Evolutionary conservation across 2,329 filamentous ascomycete genomes (phyloP).

Genomic region (Fusarium nurragi): DNA sequence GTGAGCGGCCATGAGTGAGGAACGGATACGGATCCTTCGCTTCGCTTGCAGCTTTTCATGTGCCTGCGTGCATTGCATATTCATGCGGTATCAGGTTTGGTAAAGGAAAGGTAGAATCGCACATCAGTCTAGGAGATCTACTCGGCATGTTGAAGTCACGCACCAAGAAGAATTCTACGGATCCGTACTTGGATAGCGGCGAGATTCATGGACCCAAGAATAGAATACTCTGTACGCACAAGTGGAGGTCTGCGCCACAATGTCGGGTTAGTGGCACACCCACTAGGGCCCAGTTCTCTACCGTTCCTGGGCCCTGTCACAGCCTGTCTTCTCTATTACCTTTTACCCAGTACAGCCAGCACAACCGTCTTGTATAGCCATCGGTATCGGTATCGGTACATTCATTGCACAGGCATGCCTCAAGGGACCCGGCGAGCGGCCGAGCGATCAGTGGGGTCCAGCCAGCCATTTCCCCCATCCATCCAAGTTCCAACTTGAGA

Average conservation of each 20-base stretch:
- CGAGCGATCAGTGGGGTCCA: conserved; percentile 40
- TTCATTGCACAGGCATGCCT: conserved; percentile 33
- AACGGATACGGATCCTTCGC: conserved; percentile 19
- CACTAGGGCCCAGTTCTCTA: conserved; percentile 7
- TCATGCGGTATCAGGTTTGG: conserved; percentile 17
- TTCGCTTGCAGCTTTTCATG: conserved; percentile 12
- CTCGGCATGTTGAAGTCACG: neutral
- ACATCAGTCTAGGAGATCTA: conserved; percentile 15
- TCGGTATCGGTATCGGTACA: conserved; percentile 42
- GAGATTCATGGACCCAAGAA: conserved; percentile 39
- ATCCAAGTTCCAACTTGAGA: conserved; percentile 2
- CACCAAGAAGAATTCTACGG: neutral
- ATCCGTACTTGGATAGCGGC: conserved; percentile 6
- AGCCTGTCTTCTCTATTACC: conserved; percentile 13
- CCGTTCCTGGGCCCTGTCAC: conserved; percentile 24
- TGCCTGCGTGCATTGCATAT: conserved; percentile 26
- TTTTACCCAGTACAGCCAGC: conserved; percentile 27
- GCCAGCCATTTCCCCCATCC: conserved; percentile 10
- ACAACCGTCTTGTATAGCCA: neutral
- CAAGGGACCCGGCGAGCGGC: conserved; percentile 19
- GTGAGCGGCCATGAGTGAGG: conserved; percentile 14
- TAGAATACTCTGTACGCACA: no score
- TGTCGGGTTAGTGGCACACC: conserved; percentile 23
- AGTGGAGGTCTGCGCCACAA: conserved; percentile 30
- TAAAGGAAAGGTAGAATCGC: conserved; percentile 31